Conservation (phyloP, 2,329 filamentous ascomycete genomes). For the Dactylellina drechsleri region DNA sequence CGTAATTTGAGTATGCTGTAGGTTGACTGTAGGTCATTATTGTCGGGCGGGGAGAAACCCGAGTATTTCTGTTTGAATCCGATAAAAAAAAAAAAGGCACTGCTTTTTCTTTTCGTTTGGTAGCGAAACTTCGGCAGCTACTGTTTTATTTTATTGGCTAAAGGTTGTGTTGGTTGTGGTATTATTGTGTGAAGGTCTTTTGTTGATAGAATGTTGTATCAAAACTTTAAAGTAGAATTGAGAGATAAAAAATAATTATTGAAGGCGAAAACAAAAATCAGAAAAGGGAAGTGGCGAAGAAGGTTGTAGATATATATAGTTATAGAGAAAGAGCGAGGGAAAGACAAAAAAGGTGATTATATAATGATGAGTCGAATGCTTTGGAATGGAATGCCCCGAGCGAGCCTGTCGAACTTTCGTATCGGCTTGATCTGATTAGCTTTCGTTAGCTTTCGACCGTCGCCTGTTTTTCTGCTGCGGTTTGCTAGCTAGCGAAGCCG, state of each 20-base stretch:
- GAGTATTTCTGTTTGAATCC: neutral
- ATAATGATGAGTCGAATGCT: conserved; percentile 39
- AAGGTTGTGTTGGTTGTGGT: conserved; percentile 1
- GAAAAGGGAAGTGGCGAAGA: conserved; percentile 29
- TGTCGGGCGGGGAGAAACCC: conserved; percentile 14
- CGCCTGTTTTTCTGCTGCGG: no score
- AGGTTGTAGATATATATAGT: conserved; percentile 2
- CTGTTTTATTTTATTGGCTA: neutral
- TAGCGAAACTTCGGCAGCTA: no score
- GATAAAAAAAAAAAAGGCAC: neutral
- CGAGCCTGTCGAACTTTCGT: neutral
- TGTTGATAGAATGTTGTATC: neutral
- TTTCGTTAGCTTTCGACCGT: conserved; percentile 24
- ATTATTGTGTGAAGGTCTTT: neutral
- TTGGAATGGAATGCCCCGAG: neutral
- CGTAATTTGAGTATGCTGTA: conserved; percentile 39
- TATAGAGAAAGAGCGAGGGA: neutral
- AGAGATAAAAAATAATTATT: conserved; percentile 2
- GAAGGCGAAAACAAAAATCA: neutral
- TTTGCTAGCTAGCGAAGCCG: conserved; percentile 2
- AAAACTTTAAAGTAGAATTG: neutral
- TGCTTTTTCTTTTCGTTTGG: neutral
- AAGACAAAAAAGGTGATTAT: conserved; percentile 23
- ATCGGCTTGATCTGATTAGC: conserved; percentile 22
- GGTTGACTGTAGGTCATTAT: conserved; percentile 53